Conservation (phyloP, 768 basidiomycete genomes). For the Suillus americanus region DNA sequence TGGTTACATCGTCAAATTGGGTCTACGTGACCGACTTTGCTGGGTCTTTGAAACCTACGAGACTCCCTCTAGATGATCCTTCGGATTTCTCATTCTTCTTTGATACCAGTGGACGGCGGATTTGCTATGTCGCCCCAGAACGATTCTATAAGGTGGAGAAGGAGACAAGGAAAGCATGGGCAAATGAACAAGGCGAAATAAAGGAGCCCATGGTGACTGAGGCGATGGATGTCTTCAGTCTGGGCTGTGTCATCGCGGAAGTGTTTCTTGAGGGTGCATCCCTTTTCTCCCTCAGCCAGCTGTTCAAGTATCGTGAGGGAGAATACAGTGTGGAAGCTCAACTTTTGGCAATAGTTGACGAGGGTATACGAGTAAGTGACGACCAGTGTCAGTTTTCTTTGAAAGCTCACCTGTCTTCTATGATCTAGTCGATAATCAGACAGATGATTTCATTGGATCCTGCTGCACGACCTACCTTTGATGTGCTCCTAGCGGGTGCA, state of each 20-base stretch:
- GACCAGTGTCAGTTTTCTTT: not conserved
- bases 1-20: constrained; percentile 96
- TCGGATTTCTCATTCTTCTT: constrained; percentile 98
- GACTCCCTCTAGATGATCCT: constrained; percentile 93
- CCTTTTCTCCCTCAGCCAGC: constrained; percentile 89
- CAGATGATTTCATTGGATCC: constrained; percentile 90
- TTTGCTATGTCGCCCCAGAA: constrained; percentile 96
- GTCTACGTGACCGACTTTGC: constrained; percentile 95
- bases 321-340: constrained; percentile 75
- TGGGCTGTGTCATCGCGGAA: constrained; percentile 94
- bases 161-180: constrained; percentile 62
- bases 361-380: constrained; percentile 70
- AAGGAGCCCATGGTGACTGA: constrained; percentile 86
- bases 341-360: constrained; percentile 75
- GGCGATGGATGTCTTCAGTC: constrained; percentile 96
- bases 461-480: constrained; percentile 74
- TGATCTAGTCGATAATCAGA: constrained; percentile 73
- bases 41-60: constrained; percentile 88
- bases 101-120: constrained; percentile 90
- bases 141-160: constrained; percentile 86
- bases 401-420: constrained; percentile 20
- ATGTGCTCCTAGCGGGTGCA: constrained; percentile 69
- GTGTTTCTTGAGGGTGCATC: constrained; percentile 93
- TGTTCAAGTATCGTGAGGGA: constrained; percentile 92
- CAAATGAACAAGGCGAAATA: constrained; percentile 50